Conservation (phyloP, 805 yeast species). For the Candida loeiensis region DNA sequence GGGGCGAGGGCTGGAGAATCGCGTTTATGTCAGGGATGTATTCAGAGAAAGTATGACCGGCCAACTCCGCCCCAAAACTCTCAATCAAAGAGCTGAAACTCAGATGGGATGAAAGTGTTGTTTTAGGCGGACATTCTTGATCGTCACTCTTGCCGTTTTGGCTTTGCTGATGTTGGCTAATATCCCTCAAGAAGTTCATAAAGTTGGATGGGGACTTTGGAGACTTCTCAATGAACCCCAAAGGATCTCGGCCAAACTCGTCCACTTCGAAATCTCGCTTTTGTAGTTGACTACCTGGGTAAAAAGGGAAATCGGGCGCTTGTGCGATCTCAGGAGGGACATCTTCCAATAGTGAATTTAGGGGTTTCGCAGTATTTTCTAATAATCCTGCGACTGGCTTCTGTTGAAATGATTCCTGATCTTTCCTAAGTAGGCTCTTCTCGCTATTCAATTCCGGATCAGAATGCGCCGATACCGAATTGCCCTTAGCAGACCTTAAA, state of each 20-base stretch:
- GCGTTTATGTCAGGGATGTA: slow-evolving; percentile 3
- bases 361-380: too few relatives aligned
- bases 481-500: too few relatives aligned
- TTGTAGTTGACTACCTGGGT: too few relatives aligned
- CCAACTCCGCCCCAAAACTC: slow-evolving; percentile 1
- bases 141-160: not conserved
- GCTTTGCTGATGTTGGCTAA: slow-evolving; percentile 8
- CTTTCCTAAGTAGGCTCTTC: too few relatives aligned
- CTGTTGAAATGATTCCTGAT: too few relatives aligned
- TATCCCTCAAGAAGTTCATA: slow-evolving; percentile 23
- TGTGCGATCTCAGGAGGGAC: not conserved
- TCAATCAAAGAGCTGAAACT: slow-evolving; percentile 5
- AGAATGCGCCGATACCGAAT: too few relatives aligned
- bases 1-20: slow-evolving; percentile 1
- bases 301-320: too few relatives aligned
- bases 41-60: not conserved
- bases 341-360: not conserved
- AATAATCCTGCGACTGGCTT: too few relatives aligned
- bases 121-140: not conserved
- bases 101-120: not conserved
- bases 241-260: too few relatives aligned
- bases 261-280: too few relatives aligned
- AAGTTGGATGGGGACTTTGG: slow-evolving; percentile 21
- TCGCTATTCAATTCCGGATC: too few relatives aligned
- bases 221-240: not conserved